Conservation (phyloP, 2,329 filamentous ascomycete species). For the Alternaria panax region DNA sequence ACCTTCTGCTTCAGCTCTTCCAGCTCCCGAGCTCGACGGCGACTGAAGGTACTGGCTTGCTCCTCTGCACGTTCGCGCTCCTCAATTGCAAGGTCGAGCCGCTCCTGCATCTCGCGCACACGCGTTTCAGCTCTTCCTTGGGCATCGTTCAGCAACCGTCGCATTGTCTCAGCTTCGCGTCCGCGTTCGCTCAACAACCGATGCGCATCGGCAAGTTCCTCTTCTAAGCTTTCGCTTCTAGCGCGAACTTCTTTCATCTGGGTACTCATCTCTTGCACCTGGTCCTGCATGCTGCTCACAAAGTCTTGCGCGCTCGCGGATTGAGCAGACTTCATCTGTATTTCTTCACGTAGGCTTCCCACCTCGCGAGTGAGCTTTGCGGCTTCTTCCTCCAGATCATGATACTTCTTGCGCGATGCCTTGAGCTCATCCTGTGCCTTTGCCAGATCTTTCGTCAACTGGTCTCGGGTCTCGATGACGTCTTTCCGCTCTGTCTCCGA, state of each 20-base stretch:
- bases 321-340: conserved; percentile 83
- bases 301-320: conserved; percentile 85
- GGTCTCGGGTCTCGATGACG: conserved; percentile 75
- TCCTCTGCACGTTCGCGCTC: conserved; percentile 93
- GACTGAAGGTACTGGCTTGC: conserved; percentile 78
- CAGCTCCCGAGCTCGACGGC: conserved; percentile 79
- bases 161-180: conserved; percentile 93
- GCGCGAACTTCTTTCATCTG: conserved; percentile 90
- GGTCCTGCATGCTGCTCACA: conserved; percentile 91
- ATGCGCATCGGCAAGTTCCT: conserved; percentile 89
- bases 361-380: conserved; percentile 73
- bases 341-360: conserved; percentile 75
- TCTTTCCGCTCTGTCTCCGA: conserved; percentile 83
- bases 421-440: conserved; percentile 75
- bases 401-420: conserved; percentile 63
- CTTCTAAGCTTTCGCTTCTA: conserved; percentile 84
- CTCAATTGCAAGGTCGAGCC: conserved; percentile 89
- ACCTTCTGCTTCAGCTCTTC: conserved; percentile 84
- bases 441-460: conserved; percentile 71
- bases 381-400: conserved; percentile 77
- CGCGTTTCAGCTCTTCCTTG: conserved; percentile 82
- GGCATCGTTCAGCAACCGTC: conserved; percentile 83
- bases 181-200: conserved; percentile 85
- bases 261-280: conserved; percentile 84
- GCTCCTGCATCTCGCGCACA: conserved; percentile 85